Evolutionary conservation across 345 rosid genomes (phyloP).

Genomic region (Orychophragmus violaceus): DNA sequence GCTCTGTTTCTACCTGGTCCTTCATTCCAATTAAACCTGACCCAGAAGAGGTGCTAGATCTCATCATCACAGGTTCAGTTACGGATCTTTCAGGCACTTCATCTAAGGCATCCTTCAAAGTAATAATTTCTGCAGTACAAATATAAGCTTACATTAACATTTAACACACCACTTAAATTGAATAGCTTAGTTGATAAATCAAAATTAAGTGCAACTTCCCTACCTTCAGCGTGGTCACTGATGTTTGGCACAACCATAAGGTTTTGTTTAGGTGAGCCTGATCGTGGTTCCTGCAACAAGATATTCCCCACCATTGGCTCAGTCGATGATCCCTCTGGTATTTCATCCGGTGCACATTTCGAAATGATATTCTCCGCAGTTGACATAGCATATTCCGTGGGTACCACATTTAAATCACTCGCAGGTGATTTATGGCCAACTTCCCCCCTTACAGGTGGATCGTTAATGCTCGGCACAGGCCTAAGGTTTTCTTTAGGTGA

Average conservation of each 20-base stretch:
- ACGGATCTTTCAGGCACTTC: constrained; percentile 25
- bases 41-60: constrained; percentile 23
- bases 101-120: constrained; percentile 16
- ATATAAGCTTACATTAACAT: constrained; percentile 12
- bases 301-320: constrained; percentile 9
- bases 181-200: constrained; percentile 21
- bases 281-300: constrained; percentile 8
- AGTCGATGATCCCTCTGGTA: constrained; percentile 1
- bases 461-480: constrained; percentile 17
- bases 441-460: constrained; percentile 8
- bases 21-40: constrained; percentile 29
- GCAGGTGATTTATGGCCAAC: constrained; percentile 22
- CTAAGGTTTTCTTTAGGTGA: constrained; percentile 7
- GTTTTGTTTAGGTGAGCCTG: constrained; percentile 21
- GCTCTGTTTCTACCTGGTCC: constrained; percentile 28
- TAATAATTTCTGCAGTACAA: constrained; percentile 1
- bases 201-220: constrained; percentile 14
- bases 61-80: constrained; percentile 22
- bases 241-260: constrained; percentile 4
- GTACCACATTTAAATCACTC: constrained; percentile 11
- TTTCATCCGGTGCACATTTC: background rate
- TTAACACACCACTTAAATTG: constrained; percentile 18
- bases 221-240: constrained; percentile 3
- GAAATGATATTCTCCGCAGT: constrained; percentile 11
- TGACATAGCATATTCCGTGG: background rate